A percentile compares a stretch with the other conserved stretches of the same genome.
These are phyloP conservation scores for Globisporangium ultimum DNA, from an alignment of 352 stramenopile species.

Conservation along the genomic window DNA sequence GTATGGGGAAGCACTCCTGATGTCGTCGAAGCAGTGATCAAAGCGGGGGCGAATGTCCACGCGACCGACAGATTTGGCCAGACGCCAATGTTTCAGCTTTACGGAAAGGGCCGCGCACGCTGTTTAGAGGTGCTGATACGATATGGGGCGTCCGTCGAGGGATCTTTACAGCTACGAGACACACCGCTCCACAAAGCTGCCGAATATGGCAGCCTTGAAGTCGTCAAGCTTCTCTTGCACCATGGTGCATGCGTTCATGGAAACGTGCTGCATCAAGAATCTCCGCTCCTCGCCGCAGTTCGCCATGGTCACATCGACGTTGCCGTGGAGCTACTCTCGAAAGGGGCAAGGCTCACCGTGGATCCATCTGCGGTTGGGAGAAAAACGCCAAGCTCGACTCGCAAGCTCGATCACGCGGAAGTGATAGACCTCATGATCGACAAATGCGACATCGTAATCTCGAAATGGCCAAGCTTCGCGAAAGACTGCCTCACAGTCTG, in stretches of 20 bases:
- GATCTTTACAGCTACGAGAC: background rate
- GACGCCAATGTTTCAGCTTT: background rate
- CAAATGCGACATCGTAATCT: too few species aligned
- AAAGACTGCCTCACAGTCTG: too few species aligned
- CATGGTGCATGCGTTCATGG: background rate
- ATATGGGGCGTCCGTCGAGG: background rate
- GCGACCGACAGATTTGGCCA: background rate
- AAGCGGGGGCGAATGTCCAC: too few species aligned
- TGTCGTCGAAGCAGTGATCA: too few species aligned
- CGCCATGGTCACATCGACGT: background rate
- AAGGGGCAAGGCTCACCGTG: background rate
- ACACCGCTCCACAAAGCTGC: background rate
- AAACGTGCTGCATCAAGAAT: background rate
- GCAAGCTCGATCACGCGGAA: background rate
- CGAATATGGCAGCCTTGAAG: background rate
- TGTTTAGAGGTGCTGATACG: background rate
- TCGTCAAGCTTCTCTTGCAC: background rate
- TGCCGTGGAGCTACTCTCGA: background rate
- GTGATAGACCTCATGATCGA: too few species aligned
- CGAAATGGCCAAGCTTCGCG: too few species aligned
- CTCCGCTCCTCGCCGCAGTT: background rate
- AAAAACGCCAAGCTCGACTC: background rate
- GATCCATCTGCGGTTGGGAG: background rate
- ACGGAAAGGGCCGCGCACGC: background rate
- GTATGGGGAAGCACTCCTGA: too few species aligned